phyloP scores from a whole-genome alignment of 139 green algal species.

The Picochlorum sp. region DNA sequence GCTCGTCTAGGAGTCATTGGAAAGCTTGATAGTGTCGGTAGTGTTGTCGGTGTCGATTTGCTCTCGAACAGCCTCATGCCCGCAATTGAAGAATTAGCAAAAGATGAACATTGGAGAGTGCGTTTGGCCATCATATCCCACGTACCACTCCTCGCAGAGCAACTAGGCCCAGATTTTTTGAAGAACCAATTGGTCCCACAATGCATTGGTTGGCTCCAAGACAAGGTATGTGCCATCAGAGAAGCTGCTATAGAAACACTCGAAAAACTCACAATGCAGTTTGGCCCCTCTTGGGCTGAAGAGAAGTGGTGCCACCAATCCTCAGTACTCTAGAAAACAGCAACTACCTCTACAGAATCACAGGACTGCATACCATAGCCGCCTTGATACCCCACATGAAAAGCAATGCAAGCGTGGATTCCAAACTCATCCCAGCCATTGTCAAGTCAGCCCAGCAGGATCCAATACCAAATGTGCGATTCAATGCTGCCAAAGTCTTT shows the following conservation, averaged over 20 bases:
- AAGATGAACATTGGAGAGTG: slow-evolving; percentile 98
- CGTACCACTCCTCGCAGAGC: slow-evolving; percentile 89
- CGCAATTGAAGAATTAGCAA: slow-evolving; percentile 91
- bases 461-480: slow-evolving; percentile 86
- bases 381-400: slow-evolving; percentile 69
- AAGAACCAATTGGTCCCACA: slow-evolving; percentile 86
- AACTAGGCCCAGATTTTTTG: slow-evolving; percentile 55
- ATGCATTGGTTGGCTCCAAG: slow-evolving; percentile 90
- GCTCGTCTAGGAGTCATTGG: slow-evolving; percentile 97
- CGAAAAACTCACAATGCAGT: slow-evolving; percentile 80
- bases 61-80: slow-evolving; percentile 88
- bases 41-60: slow-evolving; percentile 92
- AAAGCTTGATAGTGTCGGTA: slow-evolving; percentile 88
- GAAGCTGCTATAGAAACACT: slow-evolving; percentile 85
- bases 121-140: slow-evolving; percentile 97
- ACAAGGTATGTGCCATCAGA: slow-evolving; percentile 71
- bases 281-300: slow-evolving; percentile 87
- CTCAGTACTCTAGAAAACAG: slow-evolving; percentile 47
- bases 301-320: slow-evolving; percentile 71
- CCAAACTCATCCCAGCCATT: slow-evolving; percentile 79
- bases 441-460: slow-evolving; percentile 59
- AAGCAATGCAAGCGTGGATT: slow-evolving; percentile 64
- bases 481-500: slow-evolving; percentile 90
- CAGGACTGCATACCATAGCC: slow-evolving; percentile 71
- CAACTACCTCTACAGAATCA: slow-evolving; percentile 97